These are phyloP conservation scores for Aureococcus anophagefferens DNA, from an alignment of 108 stramenopile species.

Conservation along the genomic window DNA sequence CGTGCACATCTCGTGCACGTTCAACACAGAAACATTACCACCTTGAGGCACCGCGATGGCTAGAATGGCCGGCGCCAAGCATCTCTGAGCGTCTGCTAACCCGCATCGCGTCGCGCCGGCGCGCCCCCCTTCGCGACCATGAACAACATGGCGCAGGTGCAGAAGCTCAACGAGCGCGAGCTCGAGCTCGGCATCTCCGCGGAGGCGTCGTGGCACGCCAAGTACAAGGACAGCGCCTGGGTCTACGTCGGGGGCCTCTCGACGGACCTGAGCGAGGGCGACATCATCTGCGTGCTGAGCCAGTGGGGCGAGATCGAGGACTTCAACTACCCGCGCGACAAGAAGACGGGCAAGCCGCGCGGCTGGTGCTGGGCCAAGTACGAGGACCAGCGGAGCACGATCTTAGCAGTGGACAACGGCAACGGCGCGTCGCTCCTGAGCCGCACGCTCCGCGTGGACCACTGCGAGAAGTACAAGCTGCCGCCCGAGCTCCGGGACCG, in stretches of 20 bases:
- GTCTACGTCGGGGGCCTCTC: slow-evolving; percentile 83
- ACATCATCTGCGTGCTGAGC: slow-evolving; percentile 80
- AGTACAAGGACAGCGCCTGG: slow-evolving; percentile 89
- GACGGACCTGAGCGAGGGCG: slow-evolving; percentile 83
- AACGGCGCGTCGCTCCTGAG: slow-evolving; percentile 65
- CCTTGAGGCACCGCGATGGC: too few species aligned
- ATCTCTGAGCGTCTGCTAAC: too few species aligned
- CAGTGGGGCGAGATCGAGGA: slow-evolving; percentile 82
- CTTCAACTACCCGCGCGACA: slow-evolving; percentile 82
- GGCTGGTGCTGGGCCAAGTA: slow-evolving; percentile 85
- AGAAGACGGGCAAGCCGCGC: slow-evolving; percentile 77
- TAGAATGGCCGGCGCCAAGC: too few species aligned
- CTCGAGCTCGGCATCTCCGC: slow-evolving; percentile 68
- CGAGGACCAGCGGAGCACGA: slow-evolving; percentile 75
- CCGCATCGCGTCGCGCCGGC: too few species aligned
- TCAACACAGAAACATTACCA: too few species aligned
- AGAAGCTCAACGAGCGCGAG: slow-evolving; percentile 78
- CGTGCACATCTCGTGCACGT: too few species aligned
- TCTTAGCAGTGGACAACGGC: slow-evolving; percentile 96
- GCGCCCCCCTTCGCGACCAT: neutral
- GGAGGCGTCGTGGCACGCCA: slow-evolving; percentile 87
- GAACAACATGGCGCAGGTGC: slow-evolving; percentile 25
- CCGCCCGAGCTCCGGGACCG: slow-evolving; percentile 77
- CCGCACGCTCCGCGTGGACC: slow-evolving; percentile 82
- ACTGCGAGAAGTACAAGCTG: slow-evolving; percentile 86